A percentile compares a stretch with the other conserved stretches of the same genome.
phyloP scores from a whole-genome alignment of 2,329 filamentous ascomycete species.

The Xylaria sp. region DNA sequence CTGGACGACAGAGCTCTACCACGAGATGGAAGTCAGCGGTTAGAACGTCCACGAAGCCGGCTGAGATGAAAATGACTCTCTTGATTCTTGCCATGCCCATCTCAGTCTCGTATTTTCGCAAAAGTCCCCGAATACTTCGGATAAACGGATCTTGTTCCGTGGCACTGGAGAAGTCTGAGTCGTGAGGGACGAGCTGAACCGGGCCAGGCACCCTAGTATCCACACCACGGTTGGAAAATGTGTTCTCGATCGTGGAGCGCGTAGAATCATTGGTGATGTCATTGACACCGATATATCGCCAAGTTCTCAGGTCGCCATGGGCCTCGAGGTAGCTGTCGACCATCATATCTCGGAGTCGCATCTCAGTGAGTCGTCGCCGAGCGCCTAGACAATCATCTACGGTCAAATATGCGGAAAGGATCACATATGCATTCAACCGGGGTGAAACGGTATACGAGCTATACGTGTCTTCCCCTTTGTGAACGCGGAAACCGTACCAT shows the following conservation, averaged over 20 bases:
- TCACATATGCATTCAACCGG: conserved; percentile 27
- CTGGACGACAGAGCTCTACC: conserved; percentile 29
- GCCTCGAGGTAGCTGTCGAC: conserved; percentile 35
- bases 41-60: neutral
- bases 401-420: conserved; percentile 7
- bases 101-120: conserved; percentile 17
- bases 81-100: conserved; percentile 31
- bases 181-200: conserved; percentile 13
- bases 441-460: conserved; percentile 26
- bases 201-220: neutral
- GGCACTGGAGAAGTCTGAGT: neutral
- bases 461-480: neutral
- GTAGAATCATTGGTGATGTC: conserved; percentile 15
- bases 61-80: conserved; percentile 30
- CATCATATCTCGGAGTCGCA: conserved; percentile 37
- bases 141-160: conserved; percentile 27
- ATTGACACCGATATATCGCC: conserved; percentile 20
- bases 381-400: neutral
- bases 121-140: conserved; percentile 18
- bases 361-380: conserved; percentile 22
- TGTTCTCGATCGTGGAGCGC: neutral
- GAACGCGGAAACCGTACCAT: neutral
- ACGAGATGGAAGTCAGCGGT: conserved; percentile 14
- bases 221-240: conserved; percentile 9
- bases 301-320: conserved; percentile 25